Conservation (phyloP, 1,284 basidiomycete species). For the Garcileccinum viscosum region DNA sequence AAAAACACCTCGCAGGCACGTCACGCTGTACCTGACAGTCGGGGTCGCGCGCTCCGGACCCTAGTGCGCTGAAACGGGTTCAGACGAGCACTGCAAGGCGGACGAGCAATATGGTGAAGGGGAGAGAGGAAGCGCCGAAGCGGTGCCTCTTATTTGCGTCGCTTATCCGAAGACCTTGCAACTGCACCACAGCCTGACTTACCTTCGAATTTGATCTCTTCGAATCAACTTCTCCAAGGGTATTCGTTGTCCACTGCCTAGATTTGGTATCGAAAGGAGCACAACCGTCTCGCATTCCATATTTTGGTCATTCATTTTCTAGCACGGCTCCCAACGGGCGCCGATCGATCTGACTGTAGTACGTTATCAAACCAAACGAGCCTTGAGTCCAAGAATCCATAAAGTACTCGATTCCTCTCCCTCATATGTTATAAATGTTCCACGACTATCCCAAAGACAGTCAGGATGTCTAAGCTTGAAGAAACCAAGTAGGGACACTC, state of each 20-base stretch:
- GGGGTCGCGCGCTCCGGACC: no score
- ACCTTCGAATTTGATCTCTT: not conserved
- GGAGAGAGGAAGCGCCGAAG: no score
- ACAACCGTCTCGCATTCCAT: not conserved
- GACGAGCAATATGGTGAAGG: no score
- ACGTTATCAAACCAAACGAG: not conserved
- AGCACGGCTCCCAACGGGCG: not conserved
- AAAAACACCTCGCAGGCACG: no score
- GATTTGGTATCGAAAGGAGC: not conserved
- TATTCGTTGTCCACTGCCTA: no score
- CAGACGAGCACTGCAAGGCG: no score
- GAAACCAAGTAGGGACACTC: slow-evolving; percentile 30
- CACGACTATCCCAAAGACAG: slow-evolving; percentile 21
- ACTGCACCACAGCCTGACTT: no score
- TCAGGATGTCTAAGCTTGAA: not conserved
- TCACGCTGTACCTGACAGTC: no score
- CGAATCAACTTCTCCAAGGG: not conserved
- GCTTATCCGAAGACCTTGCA: no score
- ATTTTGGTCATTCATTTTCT: no score
- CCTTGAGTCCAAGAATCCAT: not conserved
- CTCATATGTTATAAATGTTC: slow-evolving; percentile 36
- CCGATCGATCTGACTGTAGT: not conserved
- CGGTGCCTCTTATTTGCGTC: no score
- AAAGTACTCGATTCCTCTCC: not conserved
- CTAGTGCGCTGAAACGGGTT: no score